These are phyloP conservation scores for Calonectria henricotiae DNA, from an alignment of 2,329 filamentous ascomycete species.

Conservation along the genomic window DNA sequence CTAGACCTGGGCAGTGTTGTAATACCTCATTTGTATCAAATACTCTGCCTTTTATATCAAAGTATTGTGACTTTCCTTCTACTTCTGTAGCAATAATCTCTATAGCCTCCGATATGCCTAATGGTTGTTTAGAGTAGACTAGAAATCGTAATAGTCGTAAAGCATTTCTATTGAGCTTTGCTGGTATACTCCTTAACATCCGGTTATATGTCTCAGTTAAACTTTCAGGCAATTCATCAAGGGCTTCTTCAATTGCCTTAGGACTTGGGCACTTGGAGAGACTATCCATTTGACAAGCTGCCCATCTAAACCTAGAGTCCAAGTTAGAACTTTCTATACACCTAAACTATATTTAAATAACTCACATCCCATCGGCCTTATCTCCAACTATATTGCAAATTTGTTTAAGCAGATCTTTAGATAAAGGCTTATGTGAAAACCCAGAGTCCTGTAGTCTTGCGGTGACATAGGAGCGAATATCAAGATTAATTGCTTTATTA, in stretches of 20 bases:
- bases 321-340: background rate
- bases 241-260: background rate
- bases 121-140: background rate
- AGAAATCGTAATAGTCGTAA: background rate
- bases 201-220: background rate
- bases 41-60: slow-evolving; percentile 36
- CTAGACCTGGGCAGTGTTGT: slow-evolving; percentile 42
- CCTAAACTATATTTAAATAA: background rate
- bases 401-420: background rate
- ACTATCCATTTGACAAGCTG: background rate
- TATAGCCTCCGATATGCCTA: background rate
- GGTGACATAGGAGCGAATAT: background rate
- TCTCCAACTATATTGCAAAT: background rate
- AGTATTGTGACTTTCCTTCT: slow-evolving; percentile 32
- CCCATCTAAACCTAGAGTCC: background rate
- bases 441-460: background rate
- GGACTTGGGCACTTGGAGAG: background rate
- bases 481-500: background rate
- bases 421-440: background rate
- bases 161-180: background rate
- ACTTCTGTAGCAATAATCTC: slow-evolving; percentile 48
- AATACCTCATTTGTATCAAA: slow-evolving; percentile 17
- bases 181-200: background rate
- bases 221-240: background rate
- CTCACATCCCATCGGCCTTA: background rate